A percentile compares a stretch with the other conserved stretches of the same genome.
phyloP scores from a whole-genome alignment of 169 alveolate species.

The Plasmodium gonderi region DNA sequence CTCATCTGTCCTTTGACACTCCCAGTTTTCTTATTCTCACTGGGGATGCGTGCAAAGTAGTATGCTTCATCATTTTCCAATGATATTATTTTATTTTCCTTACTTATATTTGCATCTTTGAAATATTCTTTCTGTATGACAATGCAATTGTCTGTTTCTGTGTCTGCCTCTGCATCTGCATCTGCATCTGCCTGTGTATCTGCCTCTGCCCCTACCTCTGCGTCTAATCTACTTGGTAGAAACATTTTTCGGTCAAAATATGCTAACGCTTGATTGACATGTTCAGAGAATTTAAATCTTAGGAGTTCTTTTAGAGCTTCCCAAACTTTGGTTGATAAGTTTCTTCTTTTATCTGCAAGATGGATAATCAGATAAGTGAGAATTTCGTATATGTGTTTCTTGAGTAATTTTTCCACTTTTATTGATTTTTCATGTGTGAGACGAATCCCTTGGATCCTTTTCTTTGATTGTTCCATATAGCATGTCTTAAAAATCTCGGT shows the following conservation, averaged over 20 bases:
- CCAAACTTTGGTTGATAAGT: slow-evolving; percentile 35
- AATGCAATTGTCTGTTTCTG: not conserved
- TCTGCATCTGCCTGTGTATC: no score
- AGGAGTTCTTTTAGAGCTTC: slow-evolving; percentile 51
- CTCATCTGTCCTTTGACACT: no score
- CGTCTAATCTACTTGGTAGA: not conserved
- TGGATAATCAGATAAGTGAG: slow-evolving; percentile 48
- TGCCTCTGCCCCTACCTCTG: not conserved
- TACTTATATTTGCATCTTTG: not conserved
- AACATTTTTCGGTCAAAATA: slow-evolving; percentile 46
- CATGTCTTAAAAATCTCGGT: slow-evolving; percentile 36
- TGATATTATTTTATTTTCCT: not conserved
- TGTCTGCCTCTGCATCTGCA: not conserved
- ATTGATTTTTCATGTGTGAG: not conserved
- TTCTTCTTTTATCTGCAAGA: slow-evolving; percentile 39
- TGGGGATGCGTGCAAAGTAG: not conserved
- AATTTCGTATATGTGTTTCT: slow-evolving; percentile 52
- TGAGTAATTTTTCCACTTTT: not conserved
- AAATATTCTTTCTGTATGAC: not conserved
- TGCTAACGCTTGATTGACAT: slow-evolving; percentile 22
- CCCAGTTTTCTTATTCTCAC: not conserved
- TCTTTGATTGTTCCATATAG: not conserved
- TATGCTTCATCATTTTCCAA: not conserved
- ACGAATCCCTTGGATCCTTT: not conserved
- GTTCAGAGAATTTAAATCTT: slow-evolving; percentile 43